Base-by-base conservation (phyloP, 495 filamentous ascomycete genomes). In the Margaritispora aquatica region DNA sequence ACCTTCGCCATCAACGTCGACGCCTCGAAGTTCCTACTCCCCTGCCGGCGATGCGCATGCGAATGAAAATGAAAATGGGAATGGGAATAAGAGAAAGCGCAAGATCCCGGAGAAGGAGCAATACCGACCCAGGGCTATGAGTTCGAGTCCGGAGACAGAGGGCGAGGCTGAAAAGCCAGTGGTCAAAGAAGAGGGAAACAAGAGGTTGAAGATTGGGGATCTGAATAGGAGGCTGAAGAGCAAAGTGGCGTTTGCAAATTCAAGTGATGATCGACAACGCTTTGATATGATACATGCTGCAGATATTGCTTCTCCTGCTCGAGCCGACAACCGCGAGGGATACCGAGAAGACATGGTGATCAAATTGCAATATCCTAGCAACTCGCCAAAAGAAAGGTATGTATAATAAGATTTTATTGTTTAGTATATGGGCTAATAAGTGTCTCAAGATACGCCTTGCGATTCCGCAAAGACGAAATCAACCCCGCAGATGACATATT, bases 401-500 rank as follows among this genome's bases (percentile, higher is more conserved):
- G 73, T 55, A 21, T 26, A 29, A n/a, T n/a, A n/a, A 52, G 8
- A 47, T 53, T 26, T 34, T 13, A 60, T 24, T 54, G 57, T 48
- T 63, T 70, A 44, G 4, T n/a, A n/a, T 61, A 66, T 65, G 22
- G 22, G 54, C 62, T 68, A 38, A 49, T 54, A n/a, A 51, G 22
- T 31, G 26, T 57, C 13, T 19, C n/a, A 36, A 20, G 88, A 62
- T 97, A 90, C 66, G 78, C 93, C 57, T 82, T 92, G 8, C 87
- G 92, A 27, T 80, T 80, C 54, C 86, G 89, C 17, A 84, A 83
- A 59, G 89, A 94, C 41, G 82, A 94, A 65, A 96, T 96, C 74
- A 85, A 90, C 62, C 87, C 92, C 4, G 73, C 92, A 57, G 82
- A 87, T 64, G 94, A 97, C 62, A 96, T 97, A 60, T 76, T 87